Evolutionary conservation across 208 protist genomes (phyloP), one percentile per base, ranked within the genome.

Genomic region (Leishmania aethiopica): DNA sequence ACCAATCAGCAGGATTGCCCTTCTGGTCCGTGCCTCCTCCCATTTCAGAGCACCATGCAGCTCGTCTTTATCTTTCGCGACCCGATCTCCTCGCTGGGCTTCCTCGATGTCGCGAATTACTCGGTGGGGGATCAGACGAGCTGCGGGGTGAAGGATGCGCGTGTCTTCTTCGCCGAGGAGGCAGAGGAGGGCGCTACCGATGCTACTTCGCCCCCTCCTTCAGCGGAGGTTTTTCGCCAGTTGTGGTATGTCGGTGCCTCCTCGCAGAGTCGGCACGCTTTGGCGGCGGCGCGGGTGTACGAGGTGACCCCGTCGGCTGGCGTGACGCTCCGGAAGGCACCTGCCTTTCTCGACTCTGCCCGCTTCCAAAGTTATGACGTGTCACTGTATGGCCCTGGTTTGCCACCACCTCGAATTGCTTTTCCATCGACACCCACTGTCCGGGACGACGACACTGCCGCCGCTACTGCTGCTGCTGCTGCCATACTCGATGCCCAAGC

Each of bases 321-420:
- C 37, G 90, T 95, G 25, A 88, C 79, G 69, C 78, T 95, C 40
- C 91, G 91, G 55, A 95, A 95, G 85, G 89, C 91, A 25, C 91
- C 91, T 15, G 91, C 89, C 25, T 81, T 84, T 69, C 84, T 92
- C 19, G 66, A 81, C 40, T 75, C 80, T 70, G 76, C 86, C n/a
- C 92, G 89, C 11, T 95, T 94, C 81, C 92, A 95, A 72, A 88
- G 85, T 19, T 95, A 92, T 70, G 92, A 95, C 69, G 77, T 95
- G 4, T 95, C 92, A 0, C 80, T 89, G 37, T 40, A 78, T 47
- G 79, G 42, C 17, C 32, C 77, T 25, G 45, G 28, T 45, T 40
- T 59, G 47, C 72, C 40, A 37, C 25, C 72, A 59, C 60, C n/a
- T 28, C 60, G n/a, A 10, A 66, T 8, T 0, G 11, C 60, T 10